phyloP scores from a whole-genome alignment of 345 rosid genomes.

The Eucalyptus victrix region DNA sequence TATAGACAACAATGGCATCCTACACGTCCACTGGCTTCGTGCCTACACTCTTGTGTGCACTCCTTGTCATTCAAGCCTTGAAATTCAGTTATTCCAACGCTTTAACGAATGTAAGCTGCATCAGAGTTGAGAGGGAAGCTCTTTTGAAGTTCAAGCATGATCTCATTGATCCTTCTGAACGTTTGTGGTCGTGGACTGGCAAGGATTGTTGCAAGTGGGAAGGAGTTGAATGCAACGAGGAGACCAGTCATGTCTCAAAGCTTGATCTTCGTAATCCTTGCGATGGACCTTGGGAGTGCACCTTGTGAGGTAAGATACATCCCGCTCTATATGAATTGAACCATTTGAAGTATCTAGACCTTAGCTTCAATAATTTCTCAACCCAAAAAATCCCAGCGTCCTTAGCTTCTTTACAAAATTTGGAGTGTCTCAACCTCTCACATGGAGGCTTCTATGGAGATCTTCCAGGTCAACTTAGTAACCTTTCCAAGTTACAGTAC shows the following conservation, averaged over 20 bases:
- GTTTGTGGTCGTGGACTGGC: not conserved
- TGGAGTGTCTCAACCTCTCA: not conserved
- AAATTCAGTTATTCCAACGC: not conserved
- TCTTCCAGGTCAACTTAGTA: not conserved
- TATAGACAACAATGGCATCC: not conserved
- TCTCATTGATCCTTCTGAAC: not conserved
- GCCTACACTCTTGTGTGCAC: not conserved
- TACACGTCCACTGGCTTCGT: not conserved
- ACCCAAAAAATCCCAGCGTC: not conserved
- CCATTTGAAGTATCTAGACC: not conserved
- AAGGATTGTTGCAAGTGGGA: not conserved
- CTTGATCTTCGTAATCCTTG: not conserved
- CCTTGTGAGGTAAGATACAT: not conserved
- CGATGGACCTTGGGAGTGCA: not conserved
- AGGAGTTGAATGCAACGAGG: not conserved
- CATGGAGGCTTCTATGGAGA: not conserved
- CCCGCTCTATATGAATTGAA: not conserved
- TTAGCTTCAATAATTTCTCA: not conserved
- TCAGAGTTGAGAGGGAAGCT: not conserved
- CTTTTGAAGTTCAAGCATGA: not conserved
- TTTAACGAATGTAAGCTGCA: not conserved
- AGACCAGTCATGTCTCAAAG: not conserved
- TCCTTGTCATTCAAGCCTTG: not conserved
- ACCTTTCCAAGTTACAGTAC: not conserved
- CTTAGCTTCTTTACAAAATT: not conserved